Percentiles rank a stretch among this genome's conserved stretches.
Evolutionary conservation across 129 eudicot species (phyloP).

Genomic region (Gnaphalium uliginosum): DNA sequence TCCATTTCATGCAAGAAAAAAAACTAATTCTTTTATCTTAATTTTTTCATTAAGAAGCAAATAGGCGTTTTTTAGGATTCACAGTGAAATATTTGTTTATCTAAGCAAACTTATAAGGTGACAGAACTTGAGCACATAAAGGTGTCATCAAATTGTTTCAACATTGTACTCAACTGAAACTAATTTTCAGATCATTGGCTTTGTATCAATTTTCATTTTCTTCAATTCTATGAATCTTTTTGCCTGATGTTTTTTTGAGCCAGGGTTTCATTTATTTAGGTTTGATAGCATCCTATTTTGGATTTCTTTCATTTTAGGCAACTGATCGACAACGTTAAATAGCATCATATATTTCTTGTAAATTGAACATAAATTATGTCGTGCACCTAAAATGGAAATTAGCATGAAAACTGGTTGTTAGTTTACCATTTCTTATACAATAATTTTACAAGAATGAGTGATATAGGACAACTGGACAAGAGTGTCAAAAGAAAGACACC

Average conservation of each 20-base stretch:
- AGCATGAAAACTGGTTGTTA: neutral
- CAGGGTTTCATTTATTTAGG: neutral
- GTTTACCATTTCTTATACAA: too few relatives aligned
- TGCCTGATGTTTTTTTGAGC: neutral
- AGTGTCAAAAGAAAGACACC: neutral
- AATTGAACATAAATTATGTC: too few relatives aligned
- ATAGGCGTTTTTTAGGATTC: slow-evolving; percentile 34
- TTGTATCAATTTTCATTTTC: slow-evolving; percentile 1
- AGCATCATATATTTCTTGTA: neutral
- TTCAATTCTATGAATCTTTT: neutral
- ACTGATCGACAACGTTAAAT: neutral
- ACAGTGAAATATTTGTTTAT: slow-evolving; percentile 25
- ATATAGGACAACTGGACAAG: too few relatives aligned
- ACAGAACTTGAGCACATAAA: slow-evolving; percentile 33
- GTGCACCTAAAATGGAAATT: neutral
- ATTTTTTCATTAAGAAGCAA: slow-evolving; percentile 51
- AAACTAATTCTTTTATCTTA: slow-evolving; percentile 19
- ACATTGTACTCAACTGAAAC: slow-evolving; percentile 7
- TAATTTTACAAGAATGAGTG: neutral
- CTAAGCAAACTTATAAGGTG: slow-evolving; percentile 33
- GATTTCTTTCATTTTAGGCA: neutral
- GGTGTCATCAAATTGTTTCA: slow-evolving; percentile 31
- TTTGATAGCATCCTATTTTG: too few relatives aligned
- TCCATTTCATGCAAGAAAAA: slow-evolving; percentile 38
- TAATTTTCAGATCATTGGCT: slow-evolving; percentile 7